Evolutionary conservation across 192 early-diverging fungal genomes (phyloP), one percentile per base, ranked within the genome.

Genomic region (Mortierella hygrophila): DNA sequence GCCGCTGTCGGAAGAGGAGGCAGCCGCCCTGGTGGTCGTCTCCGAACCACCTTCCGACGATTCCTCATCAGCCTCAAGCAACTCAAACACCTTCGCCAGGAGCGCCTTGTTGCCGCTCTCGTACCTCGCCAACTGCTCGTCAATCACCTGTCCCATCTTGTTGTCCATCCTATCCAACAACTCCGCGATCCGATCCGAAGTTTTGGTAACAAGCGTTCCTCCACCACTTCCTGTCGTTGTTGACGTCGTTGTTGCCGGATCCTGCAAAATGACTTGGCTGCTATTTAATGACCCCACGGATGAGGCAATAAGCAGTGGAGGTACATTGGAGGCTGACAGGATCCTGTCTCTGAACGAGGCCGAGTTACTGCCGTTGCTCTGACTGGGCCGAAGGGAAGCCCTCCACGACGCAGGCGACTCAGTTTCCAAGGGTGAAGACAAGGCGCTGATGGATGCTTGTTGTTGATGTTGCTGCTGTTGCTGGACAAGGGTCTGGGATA

Each of bases 161-260:
- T 57, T 44, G 38, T 85, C 83, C 83, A 85, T 80, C 26, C 23
- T n/a, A 37, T 85, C 77, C 55, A 85, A 32, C n/a, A 85, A 68
- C 40, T 85, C 83, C 2, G 74, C 69, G 23, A 85, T 85, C 29
- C 78, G 55, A 16, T 85, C 74, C 21, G 83, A 85, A 6, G 83
- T 85, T 37, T 57, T 78, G 32, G 63, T 69, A 16, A 74, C n/a
- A 23, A 78, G 13, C 10, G 29, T 20, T 2, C 57, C 35, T 4
- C 71, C 41, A 26, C 69, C 52, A 11, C 35, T 4, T 35, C 42
- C 54, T 18, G 74, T 70, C 20, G 15, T n/a, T 1, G 54, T 63
- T n/a, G 70, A 52, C 7, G 70, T 29, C 32, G 49, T 26, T 11
- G 29, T n/a, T 41, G 49, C 11, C 6, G 32, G 16, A 71, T 63